A percentile compares a stretch with the other conserved stretches of the same genome.
phyloP scores from a whole-genome alignment of 2,329 filamentous ascomycete species.

The Fusarium torulosum region DNA sequence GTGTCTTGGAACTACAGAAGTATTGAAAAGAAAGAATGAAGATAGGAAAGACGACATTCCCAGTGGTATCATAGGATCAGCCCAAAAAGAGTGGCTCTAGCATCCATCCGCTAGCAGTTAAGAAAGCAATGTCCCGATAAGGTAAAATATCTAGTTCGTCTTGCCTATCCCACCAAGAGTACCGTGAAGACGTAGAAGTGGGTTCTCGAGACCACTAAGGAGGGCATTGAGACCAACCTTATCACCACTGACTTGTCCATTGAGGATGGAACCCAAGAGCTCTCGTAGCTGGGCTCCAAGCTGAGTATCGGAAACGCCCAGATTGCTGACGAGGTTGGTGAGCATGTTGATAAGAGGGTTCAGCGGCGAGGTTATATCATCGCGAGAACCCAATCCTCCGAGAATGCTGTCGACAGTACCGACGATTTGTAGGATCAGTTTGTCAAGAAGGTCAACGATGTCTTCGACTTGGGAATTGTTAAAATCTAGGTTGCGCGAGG shows the following conservation, averaged over 20 bases:
- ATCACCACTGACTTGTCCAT: background rate
- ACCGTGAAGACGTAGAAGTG: constrained; percentile 8
- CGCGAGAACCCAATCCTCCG: background rate
- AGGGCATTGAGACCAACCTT: background rate
- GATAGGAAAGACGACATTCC: no score
- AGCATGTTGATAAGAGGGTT: constrained; percentile 19
- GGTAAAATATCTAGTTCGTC: background rate
- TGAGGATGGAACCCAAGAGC: background rate
- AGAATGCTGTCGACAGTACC: background rate
- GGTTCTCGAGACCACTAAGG: constrained; percentile 14
- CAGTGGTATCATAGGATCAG: no score
- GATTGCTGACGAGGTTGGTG: background rate
- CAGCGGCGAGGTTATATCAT: constrained; percentile 5
- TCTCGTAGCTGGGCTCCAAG: background rate
- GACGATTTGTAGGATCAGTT: background rate
- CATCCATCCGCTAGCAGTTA: no score
- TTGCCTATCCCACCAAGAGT: background rate
- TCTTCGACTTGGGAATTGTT: background rate
- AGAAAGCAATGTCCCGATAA: no score
- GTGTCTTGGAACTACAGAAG: no score
- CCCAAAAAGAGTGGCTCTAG: no score
- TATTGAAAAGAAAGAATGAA: no score
- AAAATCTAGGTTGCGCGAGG: constrained; percentile 8
- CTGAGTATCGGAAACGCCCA: background rate
- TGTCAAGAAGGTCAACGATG: background rate